Conservation (phyloP, 768 basidiomycete genomes). For the Suillus sp. region DNA sequence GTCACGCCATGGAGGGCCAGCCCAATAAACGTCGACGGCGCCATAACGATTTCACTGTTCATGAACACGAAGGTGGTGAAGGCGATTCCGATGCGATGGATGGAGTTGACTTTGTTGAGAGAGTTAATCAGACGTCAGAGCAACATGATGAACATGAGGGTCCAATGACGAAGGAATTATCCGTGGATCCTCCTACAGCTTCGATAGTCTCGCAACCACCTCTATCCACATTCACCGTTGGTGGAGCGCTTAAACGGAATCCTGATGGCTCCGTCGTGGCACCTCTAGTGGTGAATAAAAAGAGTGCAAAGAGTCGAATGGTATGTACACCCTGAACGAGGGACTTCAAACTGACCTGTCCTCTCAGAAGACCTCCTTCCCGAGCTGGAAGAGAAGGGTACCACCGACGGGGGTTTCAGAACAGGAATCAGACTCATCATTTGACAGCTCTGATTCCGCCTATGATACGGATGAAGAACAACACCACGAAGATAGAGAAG, state of each 20-base stretch:
- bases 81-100: conserved; percentile 37
- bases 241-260: conserved; percentile 68
- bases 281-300: conserved; percentile 47
- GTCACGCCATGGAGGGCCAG: conserved; percentile 51
- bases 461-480: conserved; percentile 48
- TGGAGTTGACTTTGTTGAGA: conserved; percentile 18
- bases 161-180: conserved; percentile 6
- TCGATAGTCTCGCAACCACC: conserved; percentile 18
- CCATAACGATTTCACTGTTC: conserved; percentile 27
- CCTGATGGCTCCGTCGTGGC: conserved; percentile 58
- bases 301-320: conserved; percentile 45
- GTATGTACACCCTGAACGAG: conserved; percentile 35
- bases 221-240: conserved; percentile 38
- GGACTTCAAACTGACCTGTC: conserved; percentile 10
- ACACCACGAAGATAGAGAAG: conserved; percentile 19
- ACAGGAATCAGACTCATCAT: conserved; percentile 58
- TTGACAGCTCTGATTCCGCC: conserved; percentile 80
- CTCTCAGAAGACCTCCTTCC: conserved; percentile 39
- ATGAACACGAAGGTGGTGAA: conserved; percentile 30
- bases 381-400: conserved; percentile 50
- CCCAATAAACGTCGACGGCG: conserved; percentile 52
- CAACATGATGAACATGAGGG: conserved; percentile 2
- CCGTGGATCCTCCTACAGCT: conserved; percentile 21
- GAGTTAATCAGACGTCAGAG: neutral
- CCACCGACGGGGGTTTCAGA: conserved; percentile 30